These are phyloP conservation scores for Rosa rugosa DNA, from an alignment of 306 rosid genomes.

Conservation along the genomic window DNA sequence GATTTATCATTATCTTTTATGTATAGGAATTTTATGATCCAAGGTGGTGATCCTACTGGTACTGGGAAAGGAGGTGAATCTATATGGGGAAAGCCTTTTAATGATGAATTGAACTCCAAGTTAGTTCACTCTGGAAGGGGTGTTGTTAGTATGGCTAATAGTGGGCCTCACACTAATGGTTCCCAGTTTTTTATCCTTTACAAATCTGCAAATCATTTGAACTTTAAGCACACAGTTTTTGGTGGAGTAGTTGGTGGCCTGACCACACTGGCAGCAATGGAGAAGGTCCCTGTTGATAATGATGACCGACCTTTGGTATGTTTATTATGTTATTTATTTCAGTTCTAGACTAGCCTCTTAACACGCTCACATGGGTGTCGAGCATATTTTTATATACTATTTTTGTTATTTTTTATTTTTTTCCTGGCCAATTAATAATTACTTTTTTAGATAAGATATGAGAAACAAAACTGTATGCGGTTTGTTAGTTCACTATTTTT, in stretches of 20 bases:
- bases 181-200: constrained; percentile 94
- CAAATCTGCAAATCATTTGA: constrained; percentile 93
- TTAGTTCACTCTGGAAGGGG: constrained; percentile 92
- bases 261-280: constrained; percentile 85
- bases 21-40: constrained; percentile 92
- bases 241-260: constrained; percentile 92
- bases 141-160: constrained; percentile 96
- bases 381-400: not conserved
- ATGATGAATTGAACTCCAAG: constrained; percentile 92
- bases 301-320: constrained; percentile 83
- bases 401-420: not conserved
- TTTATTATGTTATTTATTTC: constrained; percentile 7
- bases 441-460: not conserved
- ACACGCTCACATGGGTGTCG: not conserved
- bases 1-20: constrained; percentile 19
- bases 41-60: constrained; percentile 99
- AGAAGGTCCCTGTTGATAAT: constrained; percentile 89
- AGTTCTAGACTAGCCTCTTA: not conserved
- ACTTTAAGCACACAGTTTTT: constrained; percentile 93
- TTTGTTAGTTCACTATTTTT: not conserved
- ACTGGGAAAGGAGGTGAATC: constrained; percentile 97
- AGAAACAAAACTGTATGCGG: not conserved
- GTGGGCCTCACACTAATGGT: constrained; percentile 97
- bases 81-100: constrained; percentile 93
- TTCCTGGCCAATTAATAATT: not conserved